Conservation (phyloP, 2,329 filamentous ascomycete species). For the Aspergillus tanneri region DNA sequence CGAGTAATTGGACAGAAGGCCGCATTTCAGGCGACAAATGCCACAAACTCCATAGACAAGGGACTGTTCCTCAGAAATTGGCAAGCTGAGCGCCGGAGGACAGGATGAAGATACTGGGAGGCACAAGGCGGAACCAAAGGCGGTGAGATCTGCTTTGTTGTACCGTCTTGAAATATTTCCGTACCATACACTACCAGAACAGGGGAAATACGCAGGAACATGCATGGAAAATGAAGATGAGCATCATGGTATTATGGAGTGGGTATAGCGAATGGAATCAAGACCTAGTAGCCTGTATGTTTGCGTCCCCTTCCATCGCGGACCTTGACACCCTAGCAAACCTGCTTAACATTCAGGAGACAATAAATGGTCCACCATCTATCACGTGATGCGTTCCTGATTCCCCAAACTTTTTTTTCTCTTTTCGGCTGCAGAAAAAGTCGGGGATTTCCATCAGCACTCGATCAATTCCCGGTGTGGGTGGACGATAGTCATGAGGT, state of each 20-base stretch:
- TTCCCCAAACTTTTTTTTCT: slow-evolving; percentile 41
- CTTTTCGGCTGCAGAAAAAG: slow-evolving; percentile 29
- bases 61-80: background rate
- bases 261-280: too few species aligned
- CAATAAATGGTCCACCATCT: slow-evolving; percentile 20
- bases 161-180: slow-evolving; percentile 7
- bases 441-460: slow-evolving; percentile 21
- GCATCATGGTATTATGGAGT: too few species aligned
- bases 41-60: background rate
- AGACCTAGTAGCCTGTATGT: too few species aligned
- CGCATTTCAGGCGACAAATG: slow-evolving; percentile 26
- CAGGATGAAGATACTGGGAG: background rate
- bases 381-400: slow-evolving; percentile 37
- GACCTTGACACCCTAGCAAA: background rate
- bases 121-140: slow-evolving; percentile 10
- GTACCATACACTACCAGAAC: background rate
- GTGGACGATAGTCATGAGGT: slow-evolving; percentile 40
- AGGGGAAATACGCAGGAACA: too few species aligned
- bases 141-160: slow-evolving; percentile 5
- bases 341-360: background rate
- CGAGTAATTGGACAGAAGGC: slow-evolving; percentile 27
- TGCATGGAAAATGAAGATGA: too few species aligned
- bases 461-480: slow-evolving; percentile 28
- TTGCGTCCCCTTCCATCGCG: background rate
- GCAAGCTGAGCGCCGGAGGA: background rate